Percentiles rank a stretch among this genome's conserved stretches.
Evolutionary conservation across 768 basidiomycete species (phyloP).

Genomic region (Psilocybe subaeruginosa): DNA sequence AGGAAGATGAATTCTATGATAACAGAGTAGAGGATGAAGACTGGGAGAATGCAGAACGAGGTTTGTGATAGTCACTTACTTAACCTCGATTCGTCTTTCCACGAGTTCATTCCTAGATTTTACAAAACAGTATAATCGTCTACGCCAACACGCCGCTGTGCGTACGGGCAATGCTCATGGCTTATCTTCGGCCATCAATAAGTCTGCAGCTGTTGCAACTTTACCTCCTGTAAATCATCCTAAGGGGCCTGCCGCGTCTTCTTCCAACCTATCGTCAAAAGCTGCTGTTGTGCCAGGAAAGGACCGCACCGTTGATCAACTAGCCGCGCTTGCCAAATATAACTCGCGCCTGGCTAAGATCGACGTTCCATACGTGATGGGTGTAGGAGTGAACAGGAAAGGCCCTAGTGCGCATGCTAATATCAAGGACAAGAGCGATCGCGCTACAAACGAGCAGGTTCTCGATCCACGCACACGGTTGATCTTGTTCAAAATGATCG

Average conservation of each 20-base stretch:
- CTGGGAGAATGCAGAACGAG: slow-evolving; percentile 85
- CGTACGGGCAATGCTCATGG: slow-evolving; percentile 73
- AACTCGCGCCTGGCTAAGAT: slow-evolving; percentile 76
- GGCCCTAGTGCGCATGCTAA: slow-evolving; percentile 88
- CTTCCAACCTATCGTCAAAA: slow-evolving; percentile 22
- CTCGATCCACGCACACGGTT: slow-evolving; percentile 94
- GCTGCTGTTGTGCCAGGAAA: slow-evolving; percentile 36
- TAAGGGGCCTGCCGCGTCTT: slow-evolving; percentile 29
- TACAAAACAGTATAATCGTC: slow-evolving; percentile 96
- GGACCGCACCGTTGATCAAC: slow-evolving; percentile 70
- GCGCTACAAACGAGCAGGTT: slow-evolving; percentile 97
- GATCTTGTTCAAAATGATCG: slow-evolving; percentile 96
- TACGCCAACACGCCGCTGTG: slow-evolving; percentile 89
- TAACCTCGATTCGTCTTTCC: slow-evolving; percentile 11
- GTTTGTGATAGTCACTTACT: slow-evolving; percentile 39
- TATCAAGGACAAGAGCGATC: slow-evolving; percentile 93
- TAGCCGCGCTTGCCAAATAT: slow-evolving; percentile 76
- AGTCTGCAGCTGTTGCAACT: slow-evolving; percentile 53
- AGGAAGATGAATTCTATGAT: slow-evolving; percentile 55
- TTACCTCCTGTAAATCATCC: slow-evolving; percentile 79
- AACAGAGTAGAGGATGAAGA: slow-evolving; percentile 83
- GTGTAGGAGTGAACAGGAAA: slow-evolving; percentile 87
- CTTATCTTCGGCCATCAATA: slow-evolving; percentile 52
- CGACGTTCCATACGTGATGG: slow-evolving; percentile 68
- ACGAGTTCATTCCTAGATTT: slow-evolving; percentile 66